Conservation (phyloP, 2,329 filamentous ascomycete species). For the Aspergillus ochraceoroseus region DNA sequence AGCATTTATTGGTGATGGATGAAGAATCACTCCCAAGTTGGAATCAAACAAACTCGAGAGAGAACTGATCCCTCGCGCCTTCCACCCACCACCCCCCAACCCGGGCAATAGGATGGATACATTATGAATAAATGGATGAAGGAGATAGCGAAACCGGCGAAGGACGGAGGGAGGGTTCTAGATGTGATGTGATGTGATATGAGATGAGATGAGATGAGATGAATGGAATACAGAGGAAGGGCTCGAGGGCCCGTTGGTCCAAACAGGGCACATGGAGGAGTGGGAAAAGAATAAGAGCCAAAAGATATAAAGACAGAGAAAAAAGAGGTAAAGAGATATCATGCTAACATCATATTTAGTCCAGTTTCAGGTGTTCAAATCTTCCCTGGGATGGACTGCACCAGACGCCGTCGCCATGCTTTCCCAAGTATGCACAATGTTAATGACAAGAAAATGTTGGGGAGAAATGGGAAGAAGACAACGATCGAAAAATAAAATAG, state of each 20-base stretch:
- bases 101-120: no score
- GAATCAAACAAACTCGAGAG: neutral
- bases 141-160: conserved; percentile 7
- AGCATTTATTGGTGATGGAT: no score
- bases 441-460: conserved; percentile 13
- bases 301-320: conserved; percentile 11
- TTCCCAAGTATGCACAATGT: conserved; percentile 28
- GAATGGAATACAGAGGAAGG: conserved; percentile 6
- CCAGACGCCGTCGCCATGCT: conserved; percentile 30
- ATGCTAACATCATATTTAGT: conserved; percentile 24
- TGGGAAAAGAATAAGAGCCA: conserved; percentile 10
- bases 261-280: conserved; percentile 3
- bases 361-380: conserved; percentile 14
- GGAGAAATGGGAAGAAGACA: conserved; percentile 12
- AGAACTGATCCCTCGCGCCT: no score
- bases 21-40: no score
- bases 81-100: no score
- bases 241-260: conserved; percentile 16
- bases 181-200: neutral
- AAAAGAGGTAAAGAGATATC: conserved; percentile 14
- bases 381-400: conserved; percentile 18
- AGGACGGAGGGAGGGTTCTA: conserved; percentile 4
- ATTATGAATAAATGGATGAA: conserved; percentile 15
- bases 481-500: conserved; percentile 12
- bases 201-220: neutral